Conservation (phyloP, 2,329 filamentous ascomycete species). For the Penicillium sp. region DNA sequence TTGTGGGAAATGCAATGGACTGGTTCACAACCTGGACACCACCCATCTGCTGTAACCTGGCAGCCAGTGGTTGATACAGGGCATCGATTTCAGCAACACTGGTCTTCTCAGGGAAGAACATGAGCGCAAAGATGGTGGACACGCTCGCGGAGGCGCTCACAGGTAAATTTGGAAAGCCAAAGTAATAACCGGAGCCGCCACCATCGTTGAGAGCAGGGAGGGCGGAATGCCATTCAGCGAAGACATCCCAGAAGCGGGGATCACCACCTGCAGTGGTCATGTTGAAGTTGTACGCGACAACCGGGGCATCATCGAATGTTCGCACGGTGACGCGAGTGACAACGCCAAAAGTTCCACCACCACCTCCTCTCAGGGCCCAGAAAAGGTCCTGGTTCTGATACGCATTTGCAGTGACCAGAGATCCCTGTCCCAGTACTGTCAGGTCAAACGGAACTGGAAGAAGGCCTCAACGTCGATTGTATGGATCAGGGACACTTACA, state of each 20-base stretch:
- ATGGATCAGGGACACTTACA: conserved; percentile 15
- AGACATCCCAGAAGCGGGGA: conserved; percentile 19
- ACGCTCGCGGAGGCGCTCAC: conserved; percentile 25
- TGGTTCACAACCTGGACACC: conserved; percentile 13
- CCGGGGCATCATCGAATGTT: conserved; percentile 36
- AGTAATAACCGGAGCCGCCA: conserved; percentile 35
- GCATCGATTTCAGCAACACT: conserved; percentile 14
- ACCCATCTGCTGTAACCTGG: conserved; percentile 11
- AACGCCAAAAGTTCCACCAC: conserved; percentile 47
- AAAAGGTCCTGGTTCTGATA: conserved; percentile 37
- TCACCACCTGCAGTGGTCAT: conserved; percentile 13
- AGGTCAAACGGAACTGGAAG: neutral
- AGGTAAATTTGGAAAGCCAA: conserved; percentile 28
- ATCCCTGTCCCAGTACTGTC: conserved; percentile 1
- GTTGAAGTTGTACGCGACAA: conserved; percentile 24
- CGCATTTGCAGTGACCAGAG: conserved; percentile 10
- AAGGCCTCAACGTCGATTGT: neutral
- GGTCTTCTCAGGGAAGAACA: conserved; percentile 24
- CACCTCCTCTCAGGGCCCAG: conserved; percentile 49
- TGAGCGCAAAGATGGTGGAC: conserved; percentile 9
- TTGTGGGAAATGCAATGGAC: conserved; percentile 16
- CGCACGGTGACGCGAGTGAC: conserved; percentile 40
- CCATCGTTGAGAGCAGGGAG: conserved; percentile 44
- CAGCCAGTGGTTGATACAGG: conserved; percentile 16
- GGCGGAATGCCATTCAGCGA: conserved; percentile 31